Base-by-base conservation (phyloP, 148 eudicot genomes). In the Amaranthus cruentus region DNA sequence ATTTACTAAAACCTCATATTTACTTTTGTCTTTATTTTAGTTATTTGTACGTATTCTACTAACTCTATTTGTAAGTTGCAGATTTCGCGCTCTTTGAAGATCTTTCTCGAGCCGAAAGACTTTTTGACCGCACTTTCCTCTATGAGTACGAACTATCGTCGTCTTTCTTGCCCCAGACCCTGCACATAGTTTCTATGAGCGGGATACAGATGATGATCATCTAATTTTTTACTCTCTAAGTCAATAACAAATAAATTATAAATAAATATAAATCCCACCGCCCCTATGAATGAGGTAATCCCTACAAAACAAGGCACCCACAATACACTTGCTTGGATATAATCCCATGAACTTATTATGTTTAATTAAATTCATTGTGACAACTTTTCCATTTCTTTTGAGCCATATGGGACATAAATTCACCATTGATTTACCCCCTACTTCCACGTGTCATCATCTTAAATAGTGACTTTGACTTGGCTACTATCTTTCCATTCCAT, bases 181-280 rank as follows among this genome's bases (percentile, higher is more conserved):
- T 18, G 18, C 18, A 18, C 18, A 18, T 18, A 18, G 18, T 18
- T 18, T 18, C 18, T 18, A 18, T 18, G 18, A 18, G 18, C 18
- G 18, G 18, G 18, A 18, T 18, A 18, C 18, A 18, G 18, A 18
- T 18, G 18, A 18, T 18, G 18, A 18, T 18, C 18, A 18, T 18
- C 18, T 18, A 18, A 18, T 18, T 18, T 18, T 18, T 18, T 18
- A 18, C 18, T 18, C 18, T 18, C 18, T 18, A 18, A 18, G 18
- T 0, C 18, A 18, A 18, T 18, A 18, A 18, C 18, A 18, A 18
- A 18, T 18, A 18, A 5, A 52, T 69, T 38, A 6, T 7, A 13
- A 42, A 66, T 47, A 10, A 18, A 49, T n/a, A 49, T n/a, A 47
- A 9, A 59, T 21, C 10, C 75, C 75, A 60, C 57, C 75, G 48